These are phyloP conservation scores for Chlorella sp. DNA, from an alignment of 139 green algal species.

Conservation along the genomic window DNA sequence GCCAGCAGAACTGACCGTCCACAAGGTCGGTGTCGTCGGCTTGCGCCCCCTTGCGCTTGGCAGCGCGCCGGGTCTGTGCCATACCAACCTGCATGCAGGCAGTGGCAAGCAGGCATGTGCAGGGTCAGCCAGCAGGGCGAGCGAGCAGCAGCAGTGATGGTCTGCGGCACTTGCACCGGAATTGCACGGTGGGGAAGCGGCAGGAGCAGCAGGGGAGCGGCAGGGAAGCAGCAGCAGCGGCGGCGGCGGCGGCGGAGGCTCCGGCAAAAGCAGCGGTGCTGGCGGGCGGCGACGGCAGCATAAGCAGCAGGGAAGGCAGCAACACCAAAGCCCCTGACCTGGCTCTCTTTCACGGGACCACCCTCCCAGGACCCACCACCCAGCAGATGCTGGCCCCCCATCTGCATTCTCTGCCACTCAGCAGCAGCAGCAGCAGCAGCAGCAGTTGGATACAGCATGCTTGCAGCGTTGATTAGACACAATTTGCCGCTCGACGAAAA, in stretches of 20 bases:
- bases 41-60: slow-evolving; percentile 54
- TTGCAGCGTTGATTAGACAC: too few relatives aligned
- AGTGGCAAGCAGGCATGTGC: not conserved
- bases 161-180: too few relatives aligned
- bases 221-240: not conserved
- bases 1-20: slow-evolving; percentile 8
- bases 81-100: slow-evolving; percentile 41
- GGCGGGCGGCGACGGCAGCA: too few relatives aligned
- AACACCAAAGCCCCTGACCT: too few relatives aligned
- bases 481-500: too few relatives aligned
- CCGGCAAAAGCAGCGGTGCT: too few relatives aligned
- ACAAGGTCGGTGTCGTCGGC: slow-evolving; percentile 38
- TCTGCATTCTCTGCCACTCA: not conserved
- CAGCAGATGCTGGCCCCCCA: not conserved
- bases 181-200: too few relatives aligned
- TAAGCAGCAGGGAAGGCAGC: not conserved
- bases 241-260: too few relatives aligned
- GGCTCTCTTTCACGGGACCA: too few relatives aligned
- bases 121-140: not conserved
- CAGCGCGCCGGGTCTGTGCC: slow-evolving; percentile 62
- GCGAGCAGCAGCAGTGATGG: not conserved
- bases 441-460: too few relatives aligned
- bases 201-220: not conserved
- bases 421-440: too few relatives aligned
- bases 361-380: too few relatives aligned